Conservation (phyloP, 129 eudicot species). For the Saposhnikovia divaricata region DNA sequence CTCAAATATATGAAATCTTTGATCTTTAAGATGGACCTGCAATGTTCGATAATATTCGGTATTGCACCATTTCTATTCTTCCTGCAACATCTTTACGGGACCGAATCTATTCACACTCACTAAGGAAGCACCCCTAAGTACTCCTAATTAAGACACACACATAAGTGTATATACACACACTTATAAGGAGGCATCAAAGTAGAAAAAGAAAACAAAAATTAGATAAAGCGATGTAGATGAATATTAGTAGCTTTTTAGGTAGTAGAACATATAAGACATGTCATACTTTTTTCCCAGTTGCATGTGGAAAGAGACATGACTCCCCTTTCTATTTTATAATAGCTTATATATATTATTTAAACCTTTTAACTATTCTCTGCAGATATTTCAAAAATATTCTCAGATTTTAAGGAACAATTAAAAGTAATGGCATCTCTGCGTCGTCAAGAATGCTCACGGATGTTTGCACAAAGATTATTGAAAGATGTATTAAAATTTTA, state of each 20-base stretch:
- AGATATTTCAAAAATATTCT: background rate
- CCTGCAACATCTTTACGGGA: constrained; percentile 46
- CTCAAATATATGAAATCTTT: background rate
- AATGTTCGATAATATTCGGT: constrained; percentile 41
- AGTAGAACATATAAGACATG: constrained; percentile 15
- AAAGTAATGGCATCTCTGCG: background rate
- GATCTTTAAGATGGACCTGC: background rate
- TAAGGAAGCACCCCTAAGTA: background rate
- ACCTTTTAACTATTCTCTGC: background rate
- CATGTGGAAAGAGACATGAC: constrained; percentile 54
- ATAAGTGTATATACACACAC: background rate
- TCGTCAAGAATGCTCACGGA: no score
- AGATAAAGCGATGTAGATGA: constrained; percentile 50
- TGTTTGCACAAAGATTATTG: no score
- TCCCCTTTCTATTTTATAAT: background rate
- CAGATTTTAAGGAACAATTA: background rate
- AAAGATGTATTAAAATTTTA: no score
- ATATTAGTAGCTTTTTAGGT: constrained; percentile 53
- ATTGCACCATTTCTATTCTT: constrained; percentile 20
- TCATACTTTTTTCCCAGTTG: constrained; percentile 17
- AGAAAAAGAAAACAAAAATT: constrained; percentile 32
- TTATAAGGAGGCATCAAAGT: constrained; percentile 19
- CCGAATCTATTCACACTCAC: constrained; percentile 33
- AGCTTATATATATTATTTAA: background rate
- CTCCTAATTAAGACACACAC: constrained; percentile 1